Base-by-base conservation (phyloP, 345 rosid genomes). In the Citrus mangshanensis region DNA sequence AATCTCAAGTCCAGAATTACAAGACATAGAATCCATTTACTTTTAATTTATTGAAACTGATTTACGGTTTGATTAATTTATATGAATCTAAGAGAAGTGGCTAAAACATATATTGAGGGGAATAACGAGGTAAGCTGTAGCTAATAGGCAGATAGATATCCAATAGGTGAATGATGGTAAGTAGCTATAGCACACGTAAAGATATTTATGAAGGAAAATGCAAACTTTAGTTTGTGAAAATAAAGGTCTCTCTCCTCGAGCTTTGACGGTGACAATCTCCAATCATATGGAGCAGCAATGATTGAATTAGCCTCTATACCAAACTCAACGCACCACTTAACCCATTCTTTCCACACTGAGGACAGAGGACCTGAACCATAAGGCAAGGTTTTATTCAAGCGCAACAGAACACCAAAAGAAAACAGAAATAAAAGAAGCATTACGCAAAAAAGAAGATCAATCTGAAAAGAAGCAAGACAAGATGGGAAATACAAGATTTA, bases 281-380 rank as follows among this genome's bases (percentile, higher is more conserved):
- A 96, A 82, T 96, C 99, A 78, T 93, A 96, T 5, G 99, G 99
- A 79, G 84, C 99, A 81, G 99, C 98, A 71, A 96, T 87, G 54
- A 96, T 93, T 40, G 97, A 94, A 87, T 96, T 93, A 56, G 99
- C 92, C 83, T 94, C 98, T 27, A 96, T 86, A 34, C 99, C 99
- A 77, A 96, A 94, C 87, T 94, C 94, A 79, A 96, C 88, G 85
- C 99, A 96, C 99, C 99, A 96, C 85, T 91, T 94, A 76, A 96
- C 86, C 98, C 99, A 96, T 63, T 96, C 98, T 88, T 96, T 96
- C 99, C 99, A 96, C 65, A 96, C 97, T 0, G 99, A 92, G 63
- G 98, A 96, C 67, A 96, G 95, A 30, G 98, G 97, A 87, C 99
- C 99, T 96, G 83, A 65, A 71, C 79, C 79, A 82, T 62, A 37